phyloP scores from a whole-genome alignment of 2,329 filamentous ascomycete genomes.

The Colletotrichum liriopes region DNA sequence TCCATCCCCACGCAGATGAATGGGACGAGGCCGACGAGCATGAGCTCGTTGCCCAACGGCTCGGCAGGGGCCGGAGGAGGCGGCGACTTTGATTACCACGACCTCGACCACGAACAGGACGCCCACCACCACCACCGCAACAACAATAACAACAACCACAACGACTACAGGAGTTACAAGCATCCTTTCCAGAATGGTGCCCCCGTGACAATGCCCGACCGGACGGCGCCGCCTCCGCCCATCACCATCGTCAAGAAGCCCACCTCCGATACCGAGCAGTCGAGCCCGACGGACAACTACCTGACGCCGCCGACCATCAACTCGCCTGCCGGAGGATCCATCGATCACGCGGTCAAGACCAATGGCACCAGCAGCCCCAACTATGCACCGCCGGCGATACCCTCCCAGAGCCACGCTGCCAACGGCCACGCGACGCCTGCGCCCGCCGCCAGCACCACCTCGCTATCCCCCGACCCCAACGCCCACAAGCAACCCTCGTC shows the following conservation, averaged over 20 bases:
- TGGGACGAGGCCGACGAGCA: slow-evolving; percentile 64
- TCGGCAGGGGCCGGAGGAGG: slow-evolving; percentile 50
- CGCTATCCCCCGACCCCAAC: slow-evolving; percentile 44
- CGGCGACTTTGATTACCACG: slow-evolving; percentile 48
- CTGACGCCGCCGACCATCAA: slow-evolving; percentile 53
- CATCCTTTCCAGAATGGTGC: slow-evolving; percentile 48
- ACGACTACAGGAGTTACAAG: slow-evolving; percentile 48
- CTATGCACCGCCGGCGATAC: slow-evolving; percentile 49
- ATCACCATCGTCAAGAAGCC: slow-evolving; percentile 37
- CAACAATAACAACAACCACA: slow-evolving; percentile 50
- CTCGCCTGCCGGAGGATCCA: slow-evolving; percentile 48
- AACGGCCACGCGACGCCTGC: slow-evolving; percentile 40
- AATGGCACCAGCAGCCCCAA: slow-evolving; percentile 47
- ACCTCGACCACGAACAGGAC: slow-evolving; percentile 47
- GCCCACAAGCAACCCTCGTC: slow-evolving; percentile 47
- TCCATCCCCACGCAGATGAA: slow-evolving; percentile 58
- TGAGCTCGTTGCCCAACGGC: slow-evolving; percentile 73
- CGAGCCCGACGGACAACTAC: slow-evolving; percentile 52
- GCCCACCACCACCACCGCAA: slow-evolving; percentile 52
- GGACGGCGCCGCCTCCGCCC: slow-evolving; percentile 45
- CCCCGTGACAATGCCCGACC: slow-evolving; percentile 48
- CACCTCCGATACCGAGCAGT: slow-evolving; percentile 46
- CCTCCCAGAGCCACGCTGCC: slow-evolving; percentile 42
- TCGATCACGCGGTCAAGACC: slow-evolving; percentile 32
- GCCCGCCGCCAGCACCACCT: slow-evolving; percentile 28